Evolutionary conservation across 768 basidiomycete species (phyloP), one percentile per base, ranked within the genome.

Genomic region (Serendipita vermifera): DNA sequence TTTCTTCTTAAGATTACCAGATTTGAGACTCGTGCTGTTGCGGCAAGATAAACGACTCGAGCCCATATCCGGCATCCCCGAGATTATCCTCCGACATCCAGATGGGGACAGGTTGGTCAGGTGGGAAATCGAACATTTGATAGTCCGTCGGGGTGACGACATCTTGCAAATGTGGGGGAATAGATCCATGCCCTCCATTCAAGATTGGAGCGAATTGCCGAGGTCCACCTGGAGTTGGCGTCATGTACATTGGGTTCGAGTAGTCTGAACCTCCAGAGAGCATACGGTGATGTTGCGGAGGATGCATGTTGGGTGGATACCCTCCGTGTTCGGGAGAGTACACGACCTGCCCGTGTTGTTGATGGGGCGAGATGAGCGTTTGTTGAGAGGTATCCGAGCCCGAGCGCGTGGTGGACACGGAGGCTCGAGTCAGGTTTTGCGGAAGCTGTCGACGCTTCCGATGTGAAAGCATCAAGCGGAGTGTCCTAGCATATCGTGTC

Each of bases 31-130:
- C 64, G 36, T 83, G 87, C 64, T 87, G 83, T 29, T 72, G 68
- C 14, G 87, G 87, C 33, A 90, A 73, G 43, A 90, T 71, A 70
- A 89, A 89, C 3, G 87, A 85, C 63, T 90, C 85, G 72, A 90
- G 86, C 59, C 88, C 87, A 62, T 85, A 78, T 66, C 87, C 56
- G 11, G 59, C 54, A 13, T 64, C 87, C 40, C 87, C 87, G 1
- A 89, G 69, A 61, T 77, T 86, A 66, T 86, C 83, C 66, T 90
- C 87, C 33, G 86, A 85, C 40, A 89, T 80, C 87, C 87, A 90
- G 26, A 89, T 81, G 17, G 87, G 87, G 7, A 87, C 71, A 62
- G 87, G 85, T 63, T 87, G 85, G 58, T 73, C 81, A 11, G 83
- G 71, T 20, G 80, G 81, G 67, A 75, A 73, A 65, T 85, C 84